Evolutionary conservation across 176 grass and related monocot genomes (phyloP), one percentile per base, ranked within the genome.

Genomic region (Avena insularis): DNA sequence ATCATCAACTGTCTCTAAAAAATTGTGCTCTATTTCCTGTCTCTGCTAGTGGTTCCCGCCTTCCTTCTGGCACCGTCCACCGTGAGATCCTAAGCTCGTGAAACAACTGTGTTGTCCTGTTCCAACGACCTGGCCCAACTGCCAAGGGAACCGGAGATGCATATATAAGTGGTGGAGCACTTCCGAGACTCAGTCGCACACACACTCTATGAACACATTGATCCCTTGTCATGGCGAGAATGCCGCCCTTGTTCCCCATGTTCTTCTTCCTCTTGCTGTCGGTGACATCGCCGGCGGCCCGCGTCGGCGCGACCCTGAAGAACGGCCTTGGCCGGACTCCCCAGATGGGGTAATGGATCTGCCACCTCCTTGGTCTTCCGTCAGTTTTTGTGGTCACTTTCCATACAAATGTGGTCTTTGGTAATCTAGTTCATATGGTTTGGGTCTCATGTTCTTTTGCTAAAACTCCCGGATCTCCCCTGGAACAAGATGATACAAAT

Each of bases 281-380:
- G 12, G 61, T 13, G 13, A 83, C 19, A 15, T 83, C 59, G 48
- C 68, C 29, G 21, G 71, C 61, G 3, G 79, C 20, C 7, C 40
- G 13, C 15, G 55, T 13, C 35, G 16, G 33, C 10, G 7, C n/a
- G 0, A 40, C 51, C 19, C 29, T 90, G 20, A 53, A 79, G 71
- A 88, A 91, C 83, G 83, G 46, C 61, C 86, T 93, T 55, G 89
- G 73, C 51, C 75, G 59, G 60, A 86, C 92, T 80, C 89, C 92
- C 14, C 92, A 85, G 45, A 93, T 91, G 92, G 89, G 92, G 92
- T 93, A 84, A 89, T 17, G 4, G 15, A n/a, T 58, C n/a, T 14
- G 21, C 21, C 17, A 76, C 9, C 68, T 16, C 20, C 68, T 16
- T 27, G 45, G 21, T 29, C 47, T 10, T 71, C 46, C 9, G 56